A percentile compares a stretch with the other conserved stretches of the same genome.
Conservation (phyloP, 176 grass and related monocot species). For the Eleusine indica region DNA sequence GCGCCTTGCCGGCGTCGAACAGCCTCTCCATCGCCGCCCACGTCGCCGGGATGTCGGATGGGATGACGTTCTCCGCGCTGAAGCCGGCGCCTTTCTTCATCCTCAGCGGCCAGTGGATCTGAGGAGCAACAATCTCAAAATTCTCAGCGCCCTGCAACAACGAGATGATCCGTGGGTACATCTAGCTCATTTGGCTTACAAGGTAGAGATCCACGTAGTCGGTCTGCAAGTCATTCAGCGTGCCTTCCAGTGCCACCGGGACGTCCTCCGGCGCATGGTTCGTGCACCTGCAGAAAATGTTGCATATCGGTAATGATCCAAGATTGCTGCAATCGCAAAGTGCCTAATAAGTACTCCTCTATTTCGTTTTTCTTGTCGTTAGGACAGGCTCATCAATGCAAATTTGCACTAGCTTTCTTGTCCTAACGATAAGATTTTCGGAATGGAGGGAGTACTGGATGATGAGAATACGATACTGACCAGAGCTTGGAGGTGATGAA, state of each 20-base stretch:
- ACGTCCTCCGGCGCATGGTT: constrained; percentile 65
- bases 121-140: not conserved
- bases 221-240: constrained; percentile 48
- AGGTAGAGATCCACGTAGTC: constrained; percentile 72
- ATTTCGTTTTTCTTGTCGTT: too few species aligned
- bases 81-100: constrained; percentile 43
- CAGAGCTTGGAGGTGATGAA: constrained; percentile 52
- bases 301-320: not conserved
- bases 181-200: not conserved
- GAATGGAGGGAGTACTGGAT: not conserved
- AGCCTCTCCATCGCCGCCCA: constrained; percentile 70
- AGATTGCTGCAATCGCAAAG: not conserved
- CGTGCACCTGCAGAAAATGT: constrained; percentile 29
- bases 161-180: not conserved
- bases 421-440: too few species aligned
- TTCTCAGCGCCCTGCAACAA: not conserved
- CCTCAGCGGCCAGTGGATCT: constrained; percentile 34
- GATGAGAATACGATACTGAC: not conserved
- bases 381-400: too few species aligned
- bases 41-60: constrained; percentile 47
- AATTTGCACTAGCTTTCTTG: too few species aligned
- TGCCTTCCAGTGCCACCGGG: constrained; percentile 41
- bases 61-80: constrained; percentile 11
- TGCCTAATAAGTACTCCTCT: not conserved
- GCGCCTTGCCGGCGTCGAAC: constrained; percentile 55